Conservation (phyloP, 1,139 yeast genomes). For the Hansenula sp. region DNA sequence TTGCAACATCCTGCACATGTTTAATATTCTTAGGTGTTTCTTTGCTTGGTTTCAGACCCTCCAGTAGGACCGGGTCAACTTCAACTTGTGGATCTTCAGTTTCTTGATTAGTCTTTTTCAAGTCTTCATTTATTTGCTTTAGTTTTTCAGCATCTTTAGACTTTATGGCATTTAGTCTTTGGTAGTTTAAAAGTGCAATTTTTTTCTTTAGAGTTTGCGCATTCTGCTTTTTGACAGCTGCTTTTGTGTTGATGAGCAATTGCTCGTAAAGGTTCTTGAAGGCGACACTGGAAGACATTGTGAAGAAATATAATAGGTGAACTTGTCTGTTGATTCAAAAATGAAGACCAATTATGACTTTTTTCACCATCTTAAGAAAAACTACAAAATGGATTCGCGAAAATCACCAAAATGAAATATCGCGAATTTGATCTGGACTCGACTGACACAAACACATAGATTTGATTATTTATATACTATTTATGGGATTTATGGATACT, state of each 20-base stretch:
- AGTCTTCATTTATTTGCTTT: slow-evolving; percentile 30
- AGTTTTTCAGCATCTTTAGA: slow-evolving; percentile 16
- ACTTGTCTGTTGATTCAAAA: too few species aligned
- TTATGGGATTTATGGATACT: too few species aligned
- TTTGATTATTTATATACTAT: too few species aligned
- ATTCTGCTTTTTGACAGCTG: slow-evolving; percentile 38
- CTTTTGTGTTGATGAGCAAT: slow-evolving; percentile 39
- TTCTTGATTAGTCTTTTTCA: slow-evolving; percentile 26
- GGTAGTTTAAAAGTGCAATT: slow-evolving; percentile 48
- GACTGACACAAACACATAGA: too few species aligned
- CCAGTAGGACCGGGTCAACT: slow-evolving; percentile 10
- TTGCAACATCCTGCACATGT: slow-evolving; percentile 29
- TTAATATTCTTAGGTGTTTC: slow-evolving; percentile 14
- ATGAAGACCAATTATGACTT: too few species aligned
- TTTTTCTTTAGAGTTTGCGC: slow-evolving; percentile 44
- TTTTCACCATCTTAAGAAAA: too few species aligned
- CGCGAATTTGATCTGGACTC: too few species aligned
- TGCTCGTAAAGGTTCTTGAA: slow-evolving; percentile 35
- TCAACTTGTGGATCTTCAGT: slow-evolving; percentile 20
- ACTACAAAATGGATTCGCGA: too few species aligned
- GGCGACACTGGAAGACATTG: slow-evolving; percentile 12
- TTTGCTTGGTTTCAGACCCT: slow-evolving; percentile 11
- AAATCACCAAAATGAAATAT: too few species aligned
- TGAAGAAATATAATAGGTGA: too few species aligned
- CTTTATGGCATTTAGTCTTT: slow-evolving; percentile 42